These are phyloP conservation scores for Talaromyces rugulosus DNA, from an alignment of 2,329 filamentous ascomycete genomes.

Conservation along the genomic window DNA sequence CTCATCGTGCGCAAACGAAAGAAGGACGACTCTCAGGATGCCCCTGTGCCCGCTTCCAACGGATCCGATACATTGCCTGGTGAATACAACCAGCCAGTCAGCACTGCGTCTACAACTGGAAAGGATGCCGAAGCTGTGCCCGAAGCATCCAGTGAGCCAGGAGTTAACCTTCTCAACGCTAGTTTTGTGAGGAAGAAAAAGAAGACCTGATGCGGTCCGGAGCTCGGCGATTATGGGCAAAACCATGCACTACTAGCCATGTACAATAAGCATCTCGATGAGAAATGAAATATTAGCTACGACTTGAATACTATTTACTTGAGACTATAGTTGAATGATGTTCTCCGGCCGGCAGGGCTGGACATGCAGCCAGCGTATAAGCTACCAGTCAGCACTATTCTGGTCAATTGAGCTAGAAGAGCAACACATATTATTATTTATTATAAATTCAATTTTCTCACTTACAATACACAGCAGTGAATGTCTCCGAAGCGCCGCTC, in stretches of 20 bases:
- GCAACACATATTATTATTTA: neutral
- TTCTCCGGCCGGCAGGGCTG: neutral
- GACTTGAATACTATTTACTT: neutral
- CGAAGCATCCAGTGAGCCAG: constrained; percentile 13
- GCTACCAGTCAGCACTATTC: neutral
- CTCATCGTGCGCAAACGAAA: constrained; percentile 36
- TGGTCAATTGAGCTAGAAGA: neutral
- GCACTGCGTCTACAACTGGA: neutral
- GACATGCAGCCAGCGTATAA: neutral
- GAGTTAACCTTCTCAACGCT: constrained; percentile 36
- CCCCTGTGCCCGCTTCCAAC: neutral
- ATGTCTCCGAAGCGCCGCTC: neutral
- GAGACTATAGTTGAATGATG: no score
- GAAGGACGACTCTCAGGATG: constrained; percentile 21
- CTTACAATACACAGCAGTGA: neutral
- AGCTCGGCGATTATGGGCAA: neutral
- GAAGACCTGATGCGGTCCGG: constrained; percentile 23
- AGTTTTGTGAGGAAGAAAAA: constrained; percentile 39
- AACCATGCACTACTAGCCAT: neutral
- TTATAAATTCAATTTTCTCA: neutral
- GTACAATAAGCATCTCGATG: neutral
- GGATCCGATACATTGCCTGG: neutral
- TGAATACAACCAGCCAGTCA: neutral
- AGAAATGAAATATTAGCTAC: neutral
- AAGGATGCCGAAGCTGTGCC: constrained; percentile 1